phyloP scores from a whole-genome alignment of 148 eudicot genomes.

The Rhododendron griersonianum region DNA sequence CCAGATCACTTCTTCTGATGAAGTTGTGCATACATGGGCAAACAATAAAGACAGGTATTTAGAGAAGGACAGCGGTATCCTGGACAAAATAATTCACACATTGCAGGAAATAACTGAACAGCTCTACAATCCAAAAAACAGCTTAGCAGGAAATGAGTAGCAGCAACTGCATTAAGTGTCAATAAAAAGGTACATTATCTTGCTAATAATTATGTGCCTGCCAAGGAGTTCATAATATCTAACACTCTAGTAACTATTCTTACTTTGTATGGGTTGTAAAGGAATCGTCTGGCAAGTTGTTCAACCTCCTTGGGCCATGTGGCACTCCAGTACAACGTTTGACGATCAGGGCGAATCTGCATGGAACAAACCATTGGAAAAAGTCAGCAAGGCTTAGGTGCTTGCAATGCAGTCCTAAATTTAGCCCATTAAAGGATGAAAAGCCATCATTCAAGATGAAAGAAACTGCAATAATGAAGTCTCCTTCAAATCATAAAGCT shows the following conservation, averaged over 20 bases:
- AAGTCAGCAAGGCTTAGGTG: conserved; percentile 2
- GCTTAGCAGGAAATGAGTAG: not conserved
- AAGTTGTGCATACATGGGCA: not conserved
- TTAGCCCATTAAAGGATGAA: not conserved
- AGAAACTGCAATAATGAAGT: not conserved
- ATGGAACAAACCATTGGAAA: conserved; percentile 2
- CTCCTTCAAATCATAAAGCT: not conserved
- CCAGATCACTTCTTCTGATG: not conserved
- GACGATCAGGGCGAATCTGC: conserved; percentile 98
- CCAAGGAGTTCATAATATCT: not conserved
- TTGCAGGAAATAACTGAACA: not conserved
- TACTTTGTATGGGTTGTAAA: conserved; percentile 87
- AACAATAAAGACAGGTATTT: not conserved
- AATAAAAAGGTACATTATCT: not conserved
- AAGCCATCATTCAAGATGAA: not conserved
- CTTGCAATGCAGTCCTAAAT: not conserved
- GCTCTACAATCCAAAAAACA: not conserved
- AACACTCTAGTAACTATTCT: not conserved
- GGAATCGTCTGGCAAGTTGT: conserved; percentile 71
- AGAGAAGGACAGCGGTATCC: not conserved
- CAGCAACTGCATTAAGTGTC: not conserved
- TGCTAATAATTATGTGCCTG: not conserved
- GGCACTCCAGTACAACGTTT: conserved; percentile 93
- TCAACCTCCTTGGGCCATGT: conserved; percentile 99
- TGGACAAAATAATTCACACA: not conserved